Conservation (phyloP, 352 stramenopile species). For the Phytopythium litorale region DNA sequence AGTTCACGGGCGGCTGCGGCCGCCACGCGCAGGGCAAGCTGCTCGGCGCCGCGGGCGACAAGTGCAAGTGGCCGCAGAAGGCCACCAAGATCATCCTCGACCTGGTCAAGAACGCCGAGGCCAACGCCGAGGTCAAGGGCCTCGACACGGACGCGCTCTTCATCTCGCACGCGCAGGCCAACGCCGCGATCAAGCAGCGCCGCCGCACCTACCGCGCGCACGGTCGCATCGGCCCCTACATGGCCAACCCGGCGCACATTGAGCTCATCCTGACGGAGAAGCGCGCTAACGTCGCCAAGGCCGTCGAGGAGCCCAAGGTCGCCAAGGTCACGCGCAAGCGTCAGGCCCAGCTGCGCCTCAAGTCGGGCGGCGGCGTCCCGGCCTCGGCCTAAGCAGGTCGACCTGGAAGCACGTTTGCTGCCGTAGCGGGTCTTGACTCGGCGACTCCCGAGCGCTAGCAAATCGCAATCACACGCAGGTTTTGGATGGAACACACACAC, state of each 20-base stretch:
- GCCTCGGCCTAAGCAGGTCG: constrained; percentile 46
- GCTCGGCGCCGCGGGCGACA: constrained; percentile 92
- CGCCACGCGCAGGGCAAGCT: constrained; percentile 97
- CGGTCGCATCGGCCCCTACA: constrained; percentile 98
- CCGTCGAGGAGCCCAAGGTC: constrained; percentile 85
- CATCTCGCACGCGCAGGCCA: constrained; percentile 97
- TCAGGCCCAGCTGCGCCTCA: constrained; percentile 86
- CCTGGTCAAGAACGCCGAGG: constrained; percentile 98
- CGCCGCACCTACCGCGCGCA: constrained; percentile 98
- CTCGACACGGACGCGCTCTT: constrained; percentile 95
- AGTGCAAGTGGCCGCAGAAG: constrained; percentile 99
- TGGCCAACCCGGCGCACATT: constrained; percentile 98
- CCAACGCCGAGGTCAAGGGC: constrained; percentile 98
- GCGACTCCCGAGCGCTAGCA: constrained; percentile 3
- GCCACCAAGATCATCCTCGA: constrained; percentile 98
- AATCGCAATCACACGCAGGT: constrained; percentile 8
- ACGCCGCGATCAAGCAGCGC: constrained; percentile 97
- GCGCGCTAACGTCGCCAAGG: constrained; percentile 91
- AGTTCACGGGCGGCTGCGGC: constrained; percentile 98
- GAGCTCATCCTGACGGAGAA: constrained; percentile 99
- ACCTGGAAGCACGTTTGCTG: constrained; percentile 2
- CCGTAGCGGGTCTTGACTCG: constrained; percentile 3
- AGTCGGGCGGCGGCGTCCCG: constrained; percentile 81
- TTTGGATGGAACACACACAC: constrained; percentile 6
- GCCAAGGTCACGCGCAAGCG: constrained; percentile 86